phyloP scores from a whole-genome alignment of 1,139 yeast genomes.

The Saccharomyces uvarum region DNA sequence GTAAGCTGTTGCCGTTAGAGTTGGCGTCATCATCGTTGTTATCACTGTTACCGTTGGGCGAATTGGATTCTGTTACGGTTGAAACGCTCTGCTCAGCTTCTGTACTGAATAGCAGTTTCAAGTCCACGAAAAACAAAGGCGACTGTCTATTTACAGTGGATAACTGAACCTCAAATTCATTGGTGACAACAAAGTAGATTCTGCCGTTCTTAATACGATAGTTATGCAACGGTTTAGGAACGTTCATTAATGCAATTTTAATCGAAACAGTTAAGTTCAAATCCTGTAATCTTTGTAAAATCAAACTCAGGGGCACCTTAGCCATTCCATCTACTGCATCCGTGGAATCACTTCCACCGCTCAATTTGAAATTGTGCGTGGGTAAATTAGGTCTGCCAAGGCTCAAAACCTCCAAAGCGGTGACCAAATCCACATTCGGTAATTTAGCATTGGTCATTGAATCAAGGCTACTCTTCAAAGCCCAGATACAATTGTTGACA shows the following conservation, averaged over 20 bases:
- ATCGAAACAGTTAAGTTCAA: conserved; percentile 68
- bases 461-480: conserved; percentile 50
- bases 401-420: conserved; percentile 77
- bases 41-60: background rate
- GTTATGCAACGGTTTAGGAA: conserved; percentile 58
- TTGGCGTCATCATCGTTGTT: background rate
- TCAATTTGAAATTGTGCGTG: conserved; percentile 40
- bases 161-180: conserved; percentile 62
- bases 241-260: conserved; percentile 59
- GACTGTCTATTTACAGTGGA: conserved; percentile 65
- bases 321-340: conserved; percentile 34
- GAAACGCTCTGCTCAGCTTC: background rate
- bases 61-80: conserved; percentile 4
- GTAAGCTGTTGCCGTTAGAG: conserved; percentile 11
- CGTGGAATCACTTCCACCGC: conserved; percentile 18
- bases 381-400: conserved; percentile 74
- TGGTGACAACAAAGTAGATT: conserved; percentile 54
- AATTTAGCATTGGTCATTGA: conserved; percentile 75
- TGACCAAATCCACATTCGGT: conserved; percentile 80
- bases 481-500: conserved; percentile 57
- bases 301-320: conserved; percentile 48
- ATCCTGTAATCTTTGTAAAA: conserved; percentile 57
- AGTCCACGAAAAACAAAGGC: conserved; percentile 72
- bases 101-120: conserved; percentile 46
- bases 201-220: conserved; percentile 71